A percentile compares a stretch with the other conserved stretches of the same genome.
Evolutionary conservation across 2,329 filamentous ascomycete genomes (phyloP).

Genomic region (Zasmidium angulare): DNA sequence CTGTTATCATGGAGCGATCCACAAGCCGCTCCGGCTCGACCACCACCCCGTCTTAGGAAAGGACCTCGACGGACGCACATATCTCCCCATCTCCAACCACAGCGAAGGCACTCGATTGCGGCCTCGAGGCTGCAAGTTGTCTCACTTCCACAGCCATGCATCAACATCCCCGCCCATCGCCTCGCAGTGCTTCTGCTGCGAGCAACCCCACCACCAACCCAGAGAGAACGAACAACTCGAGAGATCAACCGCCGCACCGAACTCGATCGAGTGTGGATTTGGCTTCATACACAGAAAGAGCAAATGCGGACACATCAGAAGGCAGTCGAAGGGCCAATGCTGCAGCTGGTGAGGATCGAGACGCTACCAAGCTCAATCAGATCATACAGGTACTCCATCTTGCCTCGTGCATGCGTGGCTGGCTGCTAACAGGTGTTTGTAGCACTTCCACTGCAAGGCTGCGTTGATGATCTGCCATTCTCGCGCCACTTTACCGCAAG

Average conservation of each 20-base stretch:
- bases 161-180: conserved; percentile 78
- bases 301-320: conserved; percentile 42
- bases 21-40: conserved; percentile 11
- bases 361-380: conserved; percentile 83
- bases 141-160: conserved; percentile 61
- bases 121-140: background rate
- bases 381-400: conserved; percentile 73
- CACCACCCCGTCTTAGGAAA: background rate
- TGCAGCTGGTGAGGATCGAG: conserved; percentile 52
- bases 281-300: conserved; percentile 50
- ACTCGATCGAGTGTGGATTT: conserved; percentile 56
- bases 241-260: conserved; percentile 59
- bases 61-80: background rate
- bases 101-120: background rate
- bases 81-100: background rate
- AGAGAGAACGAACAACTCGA: conserved; percentile 67
- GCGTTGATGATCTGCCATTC: conserved; percentile 81
- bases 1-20: conserved; percentile 26
- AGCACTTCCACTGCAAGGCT: conserved; percentile 92
- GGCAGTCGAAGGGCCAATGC: conserved; percentile 43
- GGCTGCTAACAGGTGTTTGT: conserved; percentile 14
- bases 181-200: conserved; percentile 70
- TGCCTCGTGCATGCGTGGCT: background rate
- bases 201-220: conserved; percentile 71
- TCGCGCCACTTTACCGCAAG: conserved; percentile 66